Conservation (phyloP, 345 rosid species). For the Cardamine occulta region DNA sequence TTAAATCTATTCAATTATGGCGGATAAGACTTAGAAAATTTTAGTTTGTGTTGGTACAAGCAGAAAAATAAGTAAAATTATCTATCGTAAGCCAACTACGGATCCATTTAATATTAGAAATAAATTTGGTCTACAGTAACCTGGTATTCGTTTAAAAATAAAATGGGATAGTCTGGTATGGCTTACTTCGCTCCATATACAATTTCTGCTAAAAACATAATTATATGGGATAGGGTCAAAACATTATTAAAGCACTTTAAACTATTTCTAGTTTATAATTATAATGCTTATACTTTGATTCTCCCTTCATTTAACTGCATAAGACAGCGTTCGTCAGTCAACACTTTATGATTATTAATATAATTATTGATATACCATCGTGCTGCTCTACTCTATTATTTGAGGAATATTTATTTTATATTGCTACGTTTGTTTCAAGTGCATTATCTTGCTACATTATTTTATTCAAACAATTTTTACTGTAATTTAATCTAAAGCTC, state of each 20-base stretch:
- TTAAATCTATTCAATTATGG: not conserved
- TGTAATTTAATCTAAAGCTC: not conserved
- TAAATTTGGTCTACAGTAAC: not conserved
- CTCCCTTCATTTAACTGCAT: slow-evolving; percentile 30
- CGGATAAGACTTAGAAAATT: not conserved
- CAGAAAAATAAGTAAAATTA: not conserved
- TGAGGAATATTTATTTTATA: not conserved
- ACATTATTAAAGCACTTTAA: slow-evolving; percentile 24
- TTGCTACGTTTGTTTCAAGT: slow-evolving; percentile 12
- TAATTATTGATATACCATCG: not conserved
- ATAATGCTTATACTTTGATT: slow-evolving; percentile 13
- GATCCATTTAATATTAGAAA: not conserved
- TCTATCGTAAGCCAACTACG: not conserved
- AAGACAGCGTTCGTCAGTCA: slow-evolving; percentile 35
- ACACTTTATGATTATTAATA: not conserved
- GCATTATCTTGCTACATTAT: slow-evolving; percentile 10
- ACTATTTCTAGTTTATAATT: not conserved
- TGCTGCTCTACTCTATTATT: not conserved
- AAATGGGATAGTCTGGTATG: not conserved
- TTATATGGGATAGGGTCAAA: slow-evolving; percentile 11
- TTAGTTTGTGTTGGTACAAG: not conserved
- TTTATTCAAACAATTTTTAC: not conserved
- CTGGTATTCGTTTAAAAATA: too few species aligned
- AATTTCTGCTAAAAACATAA: not conserved
- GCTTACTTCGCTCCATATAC: not conserved